Conservation (phyloP, 305 asterid species). For the Petunia hybrid region DNA sequence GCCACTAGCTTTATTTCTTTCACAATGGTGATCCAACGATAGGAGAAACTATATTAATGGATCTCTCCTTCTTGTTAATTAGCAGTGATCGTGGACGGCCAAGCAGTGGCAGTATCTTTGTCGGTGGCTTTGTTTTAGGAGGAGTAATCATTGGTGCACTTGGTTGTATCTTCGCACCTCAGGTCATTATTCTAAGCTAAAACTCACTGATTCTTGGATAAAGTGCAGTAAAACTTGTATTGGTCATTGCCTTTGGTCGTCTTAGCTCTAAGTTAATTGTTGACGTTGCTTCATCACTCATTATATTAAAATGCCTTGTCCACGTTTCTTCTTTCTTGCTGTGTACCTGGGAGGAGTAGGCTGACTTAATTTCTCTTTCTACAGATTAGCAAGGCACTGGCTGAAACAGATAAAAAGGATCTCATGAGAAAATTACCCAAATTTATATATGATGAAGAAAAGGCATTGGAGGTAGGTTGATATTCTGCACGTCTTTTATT, state of each 20-base stretch:
- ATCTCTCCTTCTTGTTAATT: slow-evolving; percentile 43
- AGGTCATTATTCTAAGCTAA: slow-evolving; percentile 56
- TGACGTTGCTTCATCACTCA: slow-evolving; percentile 6
- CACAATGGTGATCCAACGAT: not conserved
- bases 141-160: slow-evolving; percentile 86
- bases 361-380: slow-evolving; percentile 1
- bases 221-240: not conserved
- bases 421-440: slow-evolving; percentile 89
- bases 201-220: slow-evolving; percentile 1
- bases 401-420: slow-evolving; percentile 81
- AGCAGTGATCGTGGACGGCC: slow-evolving; percentile 71
- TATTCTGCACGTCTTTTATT: not conserved
- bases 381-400: slow-evolving; percentile 86
- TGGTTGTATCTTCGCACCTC: slow-evolving; percentile 92
- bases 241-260: not conserved
- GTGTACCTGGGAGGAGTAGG: slow-evolving; percentile 15
- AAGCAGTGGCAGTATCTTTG: slow-evolving; percentile 65
- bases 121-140: slow-evolving; percentile 91
- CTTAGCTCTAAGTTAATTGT: not conserved
- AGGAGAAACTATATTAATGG: slow-evolving; percentile 9
- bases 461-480: slow-evolving; percentile 72
- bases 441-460: slow-evolving; percentile 90
- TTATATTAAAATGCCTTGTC: not conserved
- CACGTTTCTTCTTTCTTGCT: not conserved
- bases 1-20: not conserved